Base-by-base conservation (phyloP, 2,329 filamentous ascomycete genomes). In the Diplodia seriata region DNA sequence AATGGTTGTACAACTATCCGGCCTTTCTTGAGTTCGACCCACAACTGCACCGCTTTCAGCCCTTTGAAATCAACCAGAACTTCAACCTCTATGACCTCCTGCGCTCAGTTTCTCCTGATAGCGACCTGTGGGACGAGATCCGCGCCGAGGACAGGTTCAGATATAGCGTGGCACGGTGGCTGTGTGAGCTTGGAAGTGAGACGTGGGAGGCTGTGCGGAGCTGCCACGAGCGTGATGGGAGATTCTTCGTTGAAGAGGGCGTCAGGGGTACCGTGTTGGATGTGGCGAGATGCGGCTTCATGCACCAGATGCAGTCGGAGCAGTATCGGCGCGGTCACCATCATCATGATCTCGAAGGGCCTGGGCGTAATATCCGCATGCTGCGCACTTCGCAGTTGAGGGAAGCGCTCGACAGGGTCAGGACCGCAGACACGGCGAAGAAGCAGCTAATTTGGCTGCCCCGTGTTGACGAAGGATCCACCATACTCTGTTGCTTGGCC, bases 401-500 rank as follows among this genome's bases (percentile, higher is more conserved):
- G 29, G 43, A 50, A 2, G 36, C 36, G 5, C 40, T 62, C 15
- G 7, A n/a, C 26, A 33, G 4, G 18, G 26, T 62, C 18, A 43
- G 67, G 29, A 68, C 67, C 1, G 51, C 40, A 4, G 29, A 57
- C 5, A 26, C 53, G 6, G 67, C 67, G 11, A 68, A 68, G 61
- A 68, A 68, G 18, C 20, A 53, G 29, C 20, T 68, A 1, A 54
- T 68, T 20, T 57, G 67, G 67, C 40, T 68, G 18, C 51, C 59
- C 38, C 31, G 12, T 7, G 57, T 43, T 5, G 15, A 40, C 18
- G n/a, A 23, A 1, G 31, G 50, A 3, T 31, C 64, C 29, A 43
- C 69, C 38, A 55, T 68, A 15, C 66, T 71, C 26, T 72, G 71
- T 62, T 71, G 62, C 40, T 40, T 70, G 12, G 62, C 53, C 38